Conservation (phyloP, 2,329 filamentous ascomycete genomes). For the Phaeomoniella chlamydospora region DNA sequence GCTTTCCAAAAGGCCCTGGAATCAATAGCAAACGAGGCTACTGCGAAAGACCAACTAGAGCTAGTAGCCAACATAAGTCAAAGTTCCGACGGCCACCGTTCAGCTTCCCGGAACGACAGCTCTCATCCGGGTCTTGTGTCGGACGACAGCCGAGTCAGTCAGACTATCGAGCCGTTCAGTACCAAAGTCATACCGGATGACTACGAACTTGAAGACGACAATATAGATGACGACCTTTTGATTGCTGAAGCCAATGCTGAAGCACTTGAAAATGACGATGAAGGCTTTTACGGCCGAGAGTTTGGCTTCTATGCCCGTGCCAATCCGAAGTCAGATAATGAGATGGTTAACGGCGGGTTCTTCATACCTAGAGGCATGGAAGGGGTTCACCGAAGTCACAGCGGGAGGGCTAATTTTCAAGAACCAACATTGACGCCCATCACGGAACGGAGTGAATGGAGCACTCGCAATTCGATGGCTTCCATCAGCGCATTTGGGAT, state of each 20-base stretch:
- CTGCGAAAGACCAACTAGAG: slow-evolving; percentile 59
- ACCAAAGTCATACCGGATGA: slow-evolving; percentile 29
- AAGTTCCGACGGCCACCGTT: slow-evolving; percentile 20
- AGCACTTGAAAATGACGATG: slow-evolving; percentile 77
- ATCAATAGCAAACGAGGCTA: slow-evolving; percentile 64
- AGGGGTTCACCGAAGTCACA: slow-evolving; percentile 48
- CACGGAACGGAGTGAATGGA: slow-evolving; percentile 90
- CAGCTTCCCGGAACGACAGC: slow-evolving; percentile 19
- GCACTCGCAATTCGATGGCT: slow-evolving; percentile 82
- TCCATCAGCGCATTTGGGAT: slow-evolving; percentile 45
- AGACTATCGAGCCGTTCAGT: slow-evolving; percentile 23
- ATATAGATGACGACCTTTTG: slow-evolving; percentile 73
- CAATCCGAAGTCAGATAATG: slow-evolving; percentile 31
- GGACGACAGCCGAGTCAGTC: slow-evolving; percentile 34
- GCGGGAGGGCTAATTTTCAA: slow-evolving; percentile 58
- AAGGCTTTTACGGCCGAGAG: slow-evolving; percentile 90
- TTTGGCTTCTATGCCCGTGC: slow-evolving; percentile 79
- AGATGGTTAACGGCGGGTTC: slow-evolving; percentile 71
- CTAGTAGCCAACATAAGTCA: slow-evolving; percentile 39
- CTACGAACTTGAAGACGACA: slow-evolving; percentile 44
- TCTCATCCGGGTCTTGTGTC: slow-evolving; percentile 31
- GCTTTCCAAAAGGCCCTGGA: slow-evolving; percentile 76
- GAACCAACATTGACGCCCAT: slow-evolving; percentile 94
- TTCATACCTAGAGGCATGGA: slow-evolving; percentile 64
- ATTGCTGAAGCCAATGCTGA: slow-evolving; percentile 93